A percentile compares a stretch with the other conserved stretches of the same genome.
These are phyloP conservation scores for Circinella minor DNA, from an alignment of 371 early-diverging fungal genomes.

Conservation along the genomic window DNA sequence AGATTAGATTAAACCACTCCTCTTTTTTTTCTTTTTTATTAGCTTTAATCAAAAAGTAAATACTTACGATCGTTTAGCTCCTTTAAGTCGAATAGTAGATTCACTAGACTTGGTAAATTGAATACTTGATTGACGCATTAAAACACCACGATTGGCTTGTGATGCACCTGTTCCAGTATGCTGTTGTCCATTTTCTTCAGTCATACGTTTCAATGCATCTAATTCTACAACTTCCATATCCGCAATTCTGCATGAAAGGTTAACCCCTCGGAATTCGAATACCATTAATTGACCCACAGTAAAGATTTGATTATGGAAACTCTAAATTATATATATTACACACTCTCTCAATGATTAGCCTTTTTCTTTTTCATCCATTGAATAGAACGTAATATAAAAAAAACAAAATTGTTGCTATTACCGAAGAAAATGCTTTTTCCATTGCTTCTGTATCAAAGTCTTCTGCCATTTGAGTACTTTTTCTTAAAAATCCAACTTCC, in stretches of 20 bases:
- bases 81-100: constrained; percentile 79
- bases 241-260: constrained; percentile 62
- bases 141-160: constrained; percentile 64
- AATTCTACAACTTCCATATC: constrained; percentile 69
- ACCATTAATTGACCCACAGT: constrained; percentile 71
- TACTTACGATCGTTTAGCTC: constrained; percentile 63
- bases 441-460: constrained; percentile 78
- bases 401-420: constrained; percentile 21
- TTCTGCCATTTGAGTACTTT: constrained; percentile 58
- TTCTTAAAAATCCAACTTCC: constrained; percentile 68
- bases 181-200: constrained; percentile 43
- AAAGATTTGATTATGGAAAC: constrained; percentile 81
- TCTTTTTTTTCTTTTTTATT: background rate
- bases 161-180: constrained; percentile 27
- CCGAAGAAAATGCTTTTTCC: constrained; percentile 66
- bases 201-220: constrained; percentile 51
- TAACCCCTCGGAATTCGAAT: constrained; percentile 84
- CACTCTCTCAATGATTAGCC: too few relatives aligned
- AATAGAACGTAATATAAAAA: too few relatives aligned
- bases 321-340: constrained; percentile 29
- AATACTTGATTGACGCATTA: constrained; percentile 74
- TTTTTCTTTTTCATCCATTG: too few relatives aligned
- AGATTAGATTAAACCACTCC: background rate
- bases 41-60: too few relatives aligned
- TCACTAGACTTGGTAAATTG: constrained; percentile 72